These are phyloP conservation scores for Hirsutella thompsonii DNA, from an alignment of 2,329 filamentous ascomycete genomes.

Conservation along the genomic window DNA sequence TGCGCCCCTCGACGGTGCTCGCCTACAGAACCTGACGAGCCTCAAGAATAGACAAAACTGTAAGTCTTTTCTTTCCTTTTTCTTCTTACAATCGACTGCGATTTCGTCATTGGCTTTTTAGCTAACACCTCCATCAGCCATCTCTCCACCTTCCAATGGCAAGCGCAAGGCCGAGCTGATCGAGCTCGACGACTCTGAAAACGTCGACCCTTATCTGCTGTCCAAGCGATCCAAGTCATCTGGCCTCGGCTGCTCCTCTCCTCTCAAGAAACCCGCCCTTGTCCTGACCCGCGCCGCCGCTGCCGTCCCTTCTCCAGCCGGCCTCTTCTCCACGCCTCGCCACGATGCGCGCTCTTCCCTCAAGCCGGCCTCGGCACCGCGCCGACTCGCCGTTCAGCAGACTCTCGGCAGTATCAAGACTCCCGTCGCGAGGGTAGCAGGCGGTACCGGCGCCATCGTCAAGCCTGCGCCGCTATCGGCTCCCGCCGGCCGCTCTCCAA, in stretches of 20 bases:
- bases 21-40: slow-evolving; percentile 60
- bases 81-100: neutral
- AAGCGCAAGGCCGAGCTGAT: slow-evolving; percentile 48
- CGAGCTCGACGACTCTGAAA: slow-evolving; percentile 43
- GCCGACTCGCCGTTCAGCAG: slow-evolving; percentile 34
- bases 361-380: slow-evolving; percentile 20
- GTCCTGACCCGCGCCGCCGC: slow-evolving; percentile 21
- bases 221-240: slow-evolving; percentile 46
- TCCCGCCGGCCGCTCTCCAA: slow-evolving; percentile 73
- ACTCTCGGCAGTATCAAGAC: slow-evolving; percentile 36
- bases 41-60: slow-evolving; percentile 69
- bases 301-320: no score
- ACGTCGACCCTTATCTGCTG: slow-evolving; percentile 44
- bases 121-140: slow-evolving; percentile 24
- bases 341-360: slow-evolving; percentile 9
- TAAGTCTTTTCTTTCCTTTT: slow-evolving; percentile 23
- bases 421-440: no score
- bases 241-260: slow-evolving; percentile 24
- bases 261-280: slow-evolving; percentile 38
- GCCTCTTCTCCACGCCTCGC: slow-evolving; percentile 25
- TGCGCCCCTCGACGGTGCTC: slow-evolving; percentile 55
- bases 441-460: no score
- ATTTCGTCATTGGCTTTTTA: neutral
- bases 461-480: slow-evolving; percentile 45
- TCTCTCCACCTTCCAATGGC: slow-evolving; percentile 16